Conservation (phyloP, 345 rosid genomes). For the Angophora floribunda region DNA sequence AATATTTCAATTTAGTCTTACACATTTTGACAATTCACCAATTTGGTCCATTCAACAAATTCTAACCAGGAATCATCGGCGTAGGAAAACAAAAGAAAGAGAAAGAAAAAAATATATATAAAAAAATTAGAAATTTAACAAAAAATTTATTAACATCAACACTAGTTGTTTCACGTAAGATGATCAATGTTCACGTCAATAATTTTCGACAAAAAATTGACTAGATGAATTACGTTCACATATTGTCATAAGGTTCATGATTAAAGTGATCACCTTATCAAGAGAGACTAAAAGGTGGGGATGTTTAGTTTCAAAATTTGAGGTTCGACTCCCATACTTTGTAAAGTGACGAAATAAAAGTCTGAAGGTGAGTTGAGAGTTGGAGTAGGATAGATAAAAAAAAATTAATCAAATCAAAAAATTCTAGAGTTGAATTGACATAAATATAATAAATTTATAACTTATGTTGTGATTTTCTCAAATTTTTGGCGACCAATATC, state of each 20-base stretch:
- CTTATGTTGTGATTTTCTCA: background rate
- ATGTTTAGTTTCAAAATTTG: too few relatives aligned
- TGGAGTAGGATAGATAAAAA: too few relatives aligned
- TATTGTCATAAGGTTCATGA: too few relatives aligned
- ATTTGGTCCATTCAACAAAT: background rate
- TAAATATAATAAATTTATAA: accelerated
- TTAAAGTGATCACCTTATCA: too few relatives aligned
- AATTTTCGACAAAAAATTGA: background rate
- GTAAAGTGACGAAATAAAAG: too few relatives aligned
- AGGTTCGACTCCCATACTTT: too few relatives aligned
- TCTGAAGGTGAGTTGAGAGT: too few relatives aligned
- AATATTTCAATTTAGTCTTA: accelerated
- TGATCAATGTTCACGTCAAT: accelerated
- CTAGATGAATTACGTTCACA: too few relatives aligned
- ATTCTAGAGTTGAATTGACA: background rate
- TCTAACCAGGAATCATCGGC: accelerated
- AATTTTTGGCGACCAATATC: background rate
- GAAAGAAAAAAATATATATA: background rate
- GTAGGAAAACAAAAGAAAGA: background rate
- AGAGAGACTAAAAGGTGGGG: too few relatives aligned
- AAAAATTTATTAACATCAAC: background rate
- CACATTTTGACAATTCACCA: background rate
- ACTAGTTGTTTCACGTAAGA: accelerated
- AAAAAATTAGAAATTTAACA: background rate
- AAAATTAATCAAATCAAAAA: background rate